Base-by-base conservation (phyloP, 2,329 filamentous ascomycete species). In the Alternaria postmessia region DNA sequence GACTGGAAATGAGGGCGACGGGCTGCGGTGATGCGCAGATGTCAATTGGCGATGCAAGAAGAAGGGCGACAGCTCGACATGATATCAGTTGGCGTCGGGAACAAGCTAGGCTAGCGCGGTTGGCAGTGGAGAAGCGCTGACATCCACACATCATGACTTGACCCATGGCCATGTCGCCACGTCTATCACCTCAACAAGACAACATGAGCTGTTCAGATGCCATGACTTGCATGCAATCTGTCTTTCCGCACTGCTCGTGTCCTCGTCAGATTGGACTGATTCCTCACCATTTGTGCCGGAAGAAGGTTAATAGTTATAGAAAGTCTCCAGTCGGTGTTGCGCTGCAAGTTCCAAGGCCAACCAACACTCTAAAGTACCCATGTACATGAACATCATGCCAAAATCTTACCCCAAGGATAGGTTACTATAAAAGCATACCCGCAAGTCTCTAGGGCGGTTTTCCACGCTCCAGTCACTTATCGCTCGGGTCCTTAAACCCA, bases 11-110 rank as follows among this genome's bases (percentile, higher is more conserved):
- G 48, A 30, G 49, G 28, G 30, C 51, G 57, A 60, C 55, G 55
- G 24, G 59, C 54, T 63, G 59, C 57, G 65, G 62, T 68, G 64
- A 48, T 51, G 52, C 59, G 65, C 62, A 63, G 63, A 48, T 22
- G 57, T 57, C 62, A 64, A 64, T 62, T 57, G 62, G 57, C 42
- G 46, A 57, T 51, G 54, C 44, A 49, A 56, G 57, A 47, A 20
- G 34, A 34, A 60, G 38, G 47, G 52, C 38, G 53, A 39, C 43
- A 56, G 52, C 34, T 57, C 39, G 43, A 59, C 54, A 51, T 59
- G 54, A 61, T 30, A 51, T 59, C 11, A 42, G 59, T 44, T 61
- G 59, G 59, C 59, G 57, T 52, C 52, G 52, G 28, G 11, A 34
- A 34, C 46, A 39, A 41, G 53, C 57, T 60, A 57, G 44, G 39